These are phyloP conservation scores for Podospora fimiseda DNA, from an alignment of 495 filamentous ascomycete species.

Conservation along the genomic window DNA sequence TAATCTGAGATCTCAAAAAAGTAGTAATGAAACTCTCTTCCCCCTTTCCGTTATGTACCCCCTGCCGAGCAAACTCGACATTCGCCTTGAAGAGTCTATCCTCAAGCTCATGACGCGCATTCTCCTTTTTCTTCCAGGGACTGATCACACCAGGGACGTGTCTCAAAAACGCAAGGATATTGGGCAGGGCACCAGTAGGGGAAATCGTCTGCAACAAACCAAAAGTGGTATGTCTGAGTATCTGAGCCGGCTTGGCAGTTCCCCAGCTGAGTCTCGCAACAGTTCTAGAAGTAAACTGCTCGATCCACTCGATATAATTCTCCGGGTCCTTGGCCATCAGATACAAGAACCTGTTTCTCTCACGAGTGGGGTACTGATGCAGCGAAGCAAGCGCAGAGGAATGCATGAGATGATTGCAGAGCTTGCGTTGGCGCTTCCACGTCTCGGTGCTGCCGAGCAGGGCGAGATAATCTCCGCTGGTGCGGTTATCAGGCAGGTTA, in stretches of 20 bases:
- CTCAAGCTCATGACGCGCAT: constrained; percentile 34
- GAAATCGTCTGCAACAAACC: constrained; percentile 53
- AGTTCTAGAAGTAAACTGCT: constrained; percentile 54
- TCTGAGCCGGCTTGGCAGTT: constrained; percentile 36
- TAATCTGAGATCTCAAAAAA: constrained; percentile 30
- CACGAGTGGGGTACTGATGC: constrained; percentile 46
- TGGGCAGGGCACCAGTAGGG: constrained; percentile 51
- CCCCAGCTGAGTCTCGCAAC: constrained; percentile 57
- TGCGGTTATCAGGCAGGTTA: constrained; percentile 49
- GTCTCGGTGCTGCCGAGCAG: constrained; percentile 48
- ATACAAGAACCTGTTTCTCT: constrained; percentile 50
- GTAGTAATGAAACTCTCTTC: constrained; percentile 41
- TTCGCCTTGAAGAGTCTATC: constrained; percentile 30
- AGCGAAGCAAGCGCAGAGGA: constrained; percentile 36
- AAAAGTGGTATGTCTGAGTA: constrained; percentile 50
- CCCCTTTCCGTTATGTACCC: constrained; percentile 16
- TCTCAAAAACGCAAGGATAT: constrained; percentile 39
- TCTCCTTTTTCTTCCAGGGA: constrained; percentile 50
- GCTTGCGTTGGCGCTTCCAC: constrained; percentile 53
- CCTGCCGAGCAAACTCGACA: constrained; percentile 36
- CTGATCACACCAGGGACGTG: constrained; percentile 36
- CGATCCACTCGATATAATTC: constrained; percentile 49
- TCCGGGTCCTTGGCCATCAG: constrained; percentile 32
- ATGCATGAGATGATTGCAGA: constrained; percentile 52
- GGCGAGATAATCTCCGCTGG: constrained; percentile 51